These are phyloP conservation scores for Xylaria telfairii DNA, from an alignment of 495 filamentous ascomycete species.

Conservation along the genomic window DNA sequence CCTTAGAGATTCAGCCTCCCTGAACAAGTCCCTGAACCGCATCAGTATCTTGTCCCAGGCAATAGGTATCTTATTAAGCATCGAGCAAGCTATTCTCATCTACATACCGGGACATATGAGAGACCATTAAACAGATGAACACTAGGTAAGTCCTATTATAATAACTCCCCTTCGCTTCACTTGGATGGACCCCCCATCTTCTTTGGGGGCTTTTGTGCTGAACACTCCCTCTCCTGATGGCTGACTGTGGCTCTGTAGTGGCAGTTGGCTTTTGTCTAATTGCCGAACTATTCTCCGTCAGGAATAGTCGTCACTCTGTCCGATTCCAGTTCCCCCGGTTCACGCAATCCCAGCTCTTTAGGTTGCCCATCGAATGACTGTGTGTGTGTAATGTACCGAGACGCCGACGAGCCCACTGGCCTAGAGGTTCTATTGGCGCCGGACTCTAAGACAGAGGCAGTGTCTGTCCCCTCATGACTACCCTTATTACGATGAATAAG, in stretches of 20 bases:
- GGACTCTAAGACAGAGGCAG: neutral
- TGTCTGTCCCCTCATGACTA: neutral
- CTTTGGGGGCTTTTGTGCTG: no score
- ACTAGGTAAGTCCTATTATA: neutral
- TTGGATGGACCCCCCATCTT: neutral
- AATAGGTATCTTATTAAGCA: neutral
- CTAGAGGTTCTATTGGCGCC: neutral
- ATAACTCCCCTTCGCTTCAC: neutral
- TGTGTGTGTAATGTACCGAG: neutral
- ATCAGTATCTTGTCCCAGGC: neutral
- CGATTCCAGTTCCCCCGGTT: neutral
- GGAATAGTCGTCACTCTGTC: neutral
- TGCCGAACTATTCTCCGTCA: neutral
- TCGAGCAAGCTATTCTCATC: neutral
- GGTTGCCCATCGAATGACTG: neutral
- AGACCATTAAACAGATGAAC: neutral
- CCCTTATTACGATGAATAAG: neutral
- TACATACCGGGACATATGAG: neutral
- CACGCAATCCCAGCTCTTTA: neutral
- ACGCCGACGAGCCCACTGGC: neutral
- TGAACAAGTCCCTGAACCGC: neutral
- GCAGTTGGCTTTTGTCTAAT: neutral
- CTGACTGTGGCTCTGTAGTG: neutral
- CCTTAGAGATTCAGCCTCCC: neutral
- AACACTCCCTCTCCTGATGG: neutral